Percentiles rank a stretch among this genome's conserved stretches.
Conservation (phyloP, 352 stramenopile genomes). For the Thraustochytrium striatum region DNA sequence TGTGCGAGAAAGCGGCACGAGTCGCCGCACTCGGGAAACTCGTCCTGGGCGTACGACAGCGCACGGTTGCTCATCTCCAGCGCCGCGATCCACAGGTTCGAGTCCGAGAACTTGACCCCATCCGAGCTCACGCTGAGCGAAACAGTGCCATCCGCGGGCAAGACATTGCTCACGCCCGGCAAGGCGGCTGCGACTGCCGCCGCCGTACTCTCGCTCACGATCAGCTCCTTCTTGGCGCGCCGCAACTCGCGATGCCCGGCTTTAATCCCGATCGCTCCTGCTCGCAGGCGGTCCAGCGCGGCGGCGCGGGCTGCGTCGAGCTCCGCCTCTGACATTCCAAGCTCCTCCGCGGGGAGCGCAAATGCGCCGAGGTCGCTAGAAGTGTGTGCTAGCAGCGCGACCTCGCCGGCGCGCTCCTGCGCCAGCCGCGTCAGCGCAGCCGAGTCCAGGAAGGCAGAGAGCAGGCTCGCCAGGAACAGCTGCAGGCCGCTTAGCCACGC, state of each 20-base stretch:
- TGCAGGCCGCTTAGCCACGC: neutral
- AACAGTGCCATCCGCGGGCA: neutral
- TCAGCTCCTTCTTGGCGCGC: neutral
- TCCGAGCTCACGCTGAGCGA: neutral
- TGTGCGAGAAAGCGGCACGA: neutral
- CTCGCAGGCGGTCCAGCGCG: neutral
- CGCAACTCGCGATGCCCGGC: neutral
- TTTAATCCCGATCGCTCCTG: neutral
- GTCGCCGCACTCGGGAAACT: neutral
- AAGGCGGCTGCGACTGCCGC: neutral
- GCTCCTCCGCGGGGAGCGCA: too few relatives aligned
- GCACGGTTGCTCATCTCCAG: slow-evolving; percentile 16
- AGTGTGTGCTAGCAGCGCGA: too few relatives aligned
- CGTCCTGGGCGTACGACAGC: neutral
- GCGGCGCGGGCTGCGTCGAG: too few relatives aligned
- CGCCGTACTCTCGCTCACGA: neutral
- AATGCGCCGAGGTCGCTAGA: too few relatives aligned
- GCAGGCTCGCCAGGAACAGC: neutral
- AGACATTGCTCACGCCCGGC: neutral
- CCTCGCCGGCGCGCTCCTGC: neutral
- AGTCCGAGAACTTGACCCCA: neutral
- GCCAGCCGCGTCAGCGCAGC: neutral
- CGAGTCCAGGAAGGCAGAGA: neutral
- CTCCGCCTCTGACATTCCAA: too few relatives aligned
- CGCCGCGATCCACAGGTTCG: slow-evolving; percentile 12